phyloP scores from a whole-genome alignment of 805 yeast genomes.

The Tetrapisispora nanseiensis region DNA sequence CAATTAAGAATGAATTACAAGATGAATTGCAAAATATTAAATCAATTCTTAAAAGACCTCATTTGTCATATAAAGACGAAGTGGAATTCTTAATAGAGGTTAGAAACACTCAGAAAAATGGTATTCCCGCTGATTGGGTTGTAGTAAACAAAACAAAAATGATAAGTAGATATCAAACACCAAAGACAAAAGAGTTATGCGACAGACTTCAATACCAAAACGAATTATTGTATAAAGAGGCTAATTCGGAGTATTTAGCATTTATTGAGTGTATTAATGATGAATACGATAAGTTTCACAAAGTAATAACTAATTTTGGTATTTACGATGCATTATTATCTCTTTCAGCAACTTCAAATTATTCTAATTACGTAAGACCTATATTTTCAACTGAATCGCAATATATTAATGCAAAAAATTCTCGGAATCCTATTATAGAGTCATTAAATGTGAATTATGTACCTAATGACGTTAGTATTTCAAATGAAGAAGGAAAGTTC shows the following conservation, averaged over 20 bases:
- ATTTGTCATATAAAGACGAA: constrained; percentile 46
- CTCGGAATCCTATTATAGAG: constrained; percentile 63
- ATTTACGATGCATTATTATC: constrained; percentile 59
- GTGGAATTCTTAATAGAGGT: constrained; percentile 74
- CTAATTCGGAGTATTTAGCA: constrained; percentile 19
- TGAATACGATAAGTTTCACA: constrained; percentile 32
- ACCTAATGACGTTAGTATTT: constrained; percentile 53
- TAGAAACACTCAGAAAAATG: constrained; percentile 44
- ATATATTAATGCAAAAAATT: constrained; percentile 40
- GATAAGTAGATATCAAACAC: constrained; percentile 66
- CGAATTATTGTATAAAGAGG: constrained; percentile 34
- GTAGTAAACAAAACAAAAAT: constrained; percentile 60
- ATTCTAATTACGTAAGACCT: constrained; percentile 42
- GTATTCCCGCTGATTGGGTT: constrained; percentile 67
- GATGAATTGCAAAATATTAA: constrained; percentile 44
- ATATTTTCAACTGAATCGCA: constrained; percentile 36
- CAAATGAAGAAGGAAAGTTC: constrained; percentile 38
- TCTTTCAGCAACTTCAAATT: constrained; percentile 48
- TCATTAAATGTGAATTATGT: constrained; percentile 42
- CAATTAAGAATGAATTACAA: constrained; percentile 38
- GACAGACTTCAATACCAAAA: constrained; percentile 49
- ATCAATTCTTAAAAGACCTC: constrained; percentile 42
- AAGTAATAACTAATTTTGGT: constrained; percentile 40
- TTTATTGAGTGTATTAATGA: constrained; percentile 33
- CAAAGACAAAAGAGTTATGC: constrained; percentile 42